Base-by-base conservation (phyloP, 2,329 filamentous ascomycete species). In the Paecilomyces formosus region DNA sequence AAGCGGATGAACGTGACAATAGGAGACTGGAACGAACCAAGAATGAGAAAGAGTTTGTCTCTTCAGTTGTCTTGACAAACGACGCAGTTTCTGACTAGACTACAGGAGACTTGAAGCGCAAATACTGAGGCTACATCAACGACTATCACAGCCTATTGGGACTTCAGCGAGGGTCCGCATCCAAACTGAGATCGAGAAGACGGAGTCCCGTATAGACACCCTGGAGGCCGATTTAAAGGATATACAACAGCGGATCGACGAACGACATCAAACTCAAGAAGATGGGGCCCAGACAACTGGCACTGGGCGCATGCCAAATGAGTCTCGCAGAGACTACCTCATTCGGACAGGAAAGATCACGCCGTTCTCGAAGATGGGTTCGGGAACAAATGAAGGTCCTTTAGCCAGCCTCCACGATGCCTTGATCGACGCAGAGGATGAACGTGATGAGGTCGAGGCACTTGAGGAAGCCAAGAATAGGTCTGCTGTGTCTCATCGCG, bases 331-430 rank as follows among this genome's bases (percentile, higher is more conserved):
- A 55, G 92, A 96, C 53, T 99, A 89, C 70, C 82, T 99, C 53
- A 94, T 99, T 54, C 86, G 94, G 28, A 99, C 93, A 0, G 94
- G 94, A 61, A 97, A 97, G 76, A 97, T 99, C 65, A 99, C 94
- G 0, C 94, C 94, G 0, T 99, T 99, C 68, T 89, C 92, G 7
- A 89, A 88, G 62, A 83, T 96, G 65, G 85, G 85, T 26, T 81
- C 84, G 13, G 81, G 86, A 1, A 80, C 68, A 24, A 68, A 80
- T 3, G 79, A 84, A 28, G 85, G 82, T 2, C 80, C 86, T 2
- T 81, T 87, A 52, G 88, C 88, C 1, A 87, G 87, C 60, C 78
- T 96, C 15, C 88, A 88, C 11, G 87, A 92, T 67, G 88, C 87
- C 1, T 82, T 96, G 59, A 78, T 92, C 13, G 90, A 95, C 70